These are phyloP conservation scores for Barnettozyma californica DNA, from an alignment of 805 yeast species.

Conservation along the genomic window DNA sequence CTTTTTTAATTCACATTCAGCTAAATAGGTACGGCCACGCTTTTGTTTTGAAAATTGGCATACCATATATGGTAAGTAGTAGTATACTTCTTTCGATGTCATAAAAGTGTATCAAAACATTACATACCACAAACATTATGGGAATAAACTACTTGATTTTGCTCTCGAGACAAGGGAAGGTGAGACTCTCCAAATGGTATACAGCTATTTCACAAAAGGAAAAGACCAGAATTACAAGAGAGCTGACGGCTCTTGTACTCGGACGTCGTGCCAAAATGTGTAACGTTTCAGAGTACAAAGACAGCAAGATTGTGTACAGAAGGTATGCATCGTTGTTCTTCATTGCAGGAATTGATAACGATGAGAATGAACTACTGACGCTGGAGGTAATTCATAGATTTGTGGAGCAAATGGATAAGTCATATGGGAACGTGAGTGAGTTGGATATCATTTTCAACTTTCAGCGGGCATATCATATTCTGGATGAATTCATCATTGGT, in stretches of 20 bases:
- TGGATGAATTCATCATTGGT: slow-evolving; percentile 85
- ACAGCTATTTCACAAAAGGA: slow-evolving; percentile 78
- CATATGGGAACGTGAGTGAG: slow-evolving; percentile 95
- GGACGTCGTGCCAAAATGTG: slow-evolving; percentile 92
- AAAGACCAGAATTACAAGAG: slow-evolving; percentile 76
- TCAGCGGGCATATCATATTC: slow-evolving; percentile 84
- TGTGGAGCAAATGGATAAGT: slow-evolving; percentile 94
- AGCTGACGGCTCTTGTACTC: slow-evolving; percentile 79
- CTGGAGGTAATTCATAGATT: slow-evolving; percentile 86
- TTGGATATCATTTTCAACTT: slow-evolving; percentile 95
- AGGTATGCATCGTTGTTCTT: slow-evolving; percentile 92
- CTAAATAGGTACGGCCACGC: neutral
- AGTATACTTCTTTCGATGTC: neutral
- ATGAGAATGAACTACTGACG: slow-evolving; percentile 81
- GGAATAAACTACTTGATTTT: slow-evolving; percentile 74
- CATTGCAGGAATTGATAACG: slow-evolving; percentile 76
- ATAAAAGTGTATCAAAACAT: neutral
- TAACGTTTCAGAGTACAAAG: slow-evolving; percentile 29
- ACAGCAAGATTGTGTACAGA: slow-evolving; percentile 80
- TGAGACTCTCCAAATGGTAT: slow-evolving; percentile 92
- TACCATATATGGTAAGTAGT: no score
- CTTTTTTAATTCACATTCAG: no score
- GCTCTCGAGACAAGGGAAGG: slow-evolving; percentile 92
- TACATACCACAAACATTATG: slow-evolving; percentile 38
- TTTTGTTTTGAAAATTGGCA: no score